Conservation (phyloP, 1,139 yeast species). For the Taphrina communis region DNA sequence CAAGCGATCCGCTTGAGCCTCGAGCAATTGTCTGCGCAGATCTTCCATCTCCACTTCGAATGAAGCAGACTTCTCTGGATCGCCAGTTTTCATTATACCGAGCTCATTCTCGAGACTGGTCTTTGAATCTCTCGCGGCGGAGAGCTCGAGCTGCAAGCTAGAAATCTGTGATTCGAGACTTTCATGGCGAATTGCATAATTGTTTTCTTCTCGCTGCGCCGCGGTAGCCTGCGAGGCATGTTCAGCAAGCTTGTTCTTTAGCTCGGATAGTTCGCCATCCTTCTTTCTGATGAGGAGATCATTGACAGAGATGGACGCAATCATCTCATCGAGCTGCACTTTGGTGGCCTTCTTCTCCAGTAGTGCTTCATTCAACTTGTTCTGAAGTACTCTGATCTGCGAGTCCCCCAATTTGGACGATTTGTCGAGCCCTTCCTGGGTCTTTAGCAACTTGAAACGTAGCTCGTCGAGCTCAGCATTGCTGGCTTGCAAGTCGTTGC, state of each 20-base stretch:
- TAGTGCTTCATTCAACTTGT: constrained; percentile 4
- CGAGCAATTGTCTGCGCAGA: constrained; percentile 14
- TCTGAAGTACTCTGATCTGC: background rate
- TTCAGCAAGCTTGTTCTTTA: constrained; percentile 1
- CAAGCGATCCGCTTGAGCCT: constrained; percentile 10
- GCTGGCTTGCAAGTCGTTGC: background rate
- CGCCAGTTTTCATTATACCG: constrained; percentile 6
- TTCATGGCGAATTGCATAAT: background rate
- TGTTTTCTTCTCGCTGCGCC: background rate
- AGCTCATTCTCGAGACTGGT: constrained; percentile 13
- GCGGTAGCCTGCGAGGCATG: background rate
- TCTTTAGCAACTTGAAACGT: background rate
- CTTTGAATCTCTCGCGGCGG: background rate
- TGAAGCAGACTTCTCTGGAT: constrained; percentile 7
- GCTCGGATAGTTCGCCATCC: constrained; percentile 23
- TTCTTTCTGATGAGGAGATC: constrained; percentile 25
- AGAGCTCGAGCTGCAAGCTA: background rate
- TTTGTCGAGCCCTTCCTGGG: background rate
- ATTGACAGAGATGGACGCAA: constrained; percentile 20
- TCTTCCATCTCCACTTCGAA: constrained; percentile 30
- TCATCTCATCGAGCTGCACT: constrained; percentile 30
- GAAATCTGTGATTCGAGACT: constrained; percentile 11
- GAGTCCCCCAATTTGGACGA: background rate
- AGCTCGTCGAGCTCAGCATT: background rate
- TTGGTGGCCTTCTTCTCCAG: constrained; percentile 7